Evolutionary conservation across 208 protist genomes (phyloP).

Genomic region (Paratrypanosoma confusum): DNA sequence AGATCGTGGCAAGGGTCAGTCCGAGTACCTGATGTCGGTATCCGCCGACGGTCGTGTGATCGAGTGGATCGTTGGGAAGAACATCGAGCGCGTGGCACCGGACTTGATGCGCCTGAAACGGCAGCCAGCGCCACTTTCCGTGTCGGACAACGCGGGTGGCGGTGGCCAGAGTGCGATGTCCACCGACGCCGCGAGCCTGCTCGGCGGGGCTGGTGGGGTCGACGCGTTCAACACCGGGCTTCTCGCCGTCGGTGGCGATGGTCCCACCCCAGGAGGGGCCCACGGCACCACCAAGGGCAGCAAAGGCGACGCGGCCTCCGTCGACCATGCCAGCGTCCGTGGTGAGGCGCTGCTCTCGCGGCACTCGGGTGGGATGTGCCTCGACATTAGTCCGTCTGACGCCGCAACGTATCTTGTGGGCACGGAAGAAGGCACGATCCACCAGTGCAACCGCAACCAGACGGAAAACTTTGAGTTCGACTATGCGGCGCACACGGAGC

Average conservation of each 20-base stretch:
- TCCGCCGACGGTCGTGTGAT: slow-evolving; percentile 92
- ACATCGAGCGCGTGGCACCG: slow-evolving; percentile 71
- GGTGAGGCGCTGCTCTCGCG: slow-evolving; percentile 87
- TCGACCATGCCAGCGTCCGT: slow-evolving; percentile 10
- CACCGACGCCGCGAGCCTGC: too few relatives aligned
- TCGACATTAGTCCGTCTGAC: slow-evolving; percentile 88
- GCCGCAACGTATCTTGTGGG: slow-evolving; percentile 89
- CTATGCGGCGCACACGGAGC: slow-evolving; percentile 87
- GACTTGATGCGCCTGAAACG: slow-evolving; percentile 91
- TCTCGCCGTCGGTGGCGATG: neutral
- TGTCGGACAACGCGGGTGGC: slow-evolving; percentile 31
- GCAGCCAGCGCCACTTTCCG: slow-evolving; percentile 46
- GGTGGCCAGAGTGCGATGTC: too few relatives aligned
- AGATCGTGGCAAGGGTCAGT: slow-evolving; percentile 68
- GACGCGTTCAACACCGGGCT: too few relatives aligned
- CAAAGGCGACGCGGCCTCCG: slow-evolving; percentile 2
- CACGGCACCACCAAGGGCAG: neutral
- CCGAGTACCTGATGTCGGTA: slow-evolving; percentile 91
- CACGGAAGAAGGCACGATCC: slow-evolving; percentile 93
- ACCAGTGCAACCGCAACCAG: slow-evolving; percentile 94
- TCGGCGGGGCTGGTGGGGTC: neutral
- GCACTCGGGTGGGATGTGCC: slow-evolving; percentile 88
- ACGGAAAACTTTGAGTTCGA: slow-evolving; percentile 91
- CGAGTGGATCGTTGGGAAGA: slow-evolving; percentile 94
- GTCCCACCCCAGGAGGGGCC: neutral